Conservation (phyloP, 148 eudicot species). For the Amaranthus cruentus region DNA sequence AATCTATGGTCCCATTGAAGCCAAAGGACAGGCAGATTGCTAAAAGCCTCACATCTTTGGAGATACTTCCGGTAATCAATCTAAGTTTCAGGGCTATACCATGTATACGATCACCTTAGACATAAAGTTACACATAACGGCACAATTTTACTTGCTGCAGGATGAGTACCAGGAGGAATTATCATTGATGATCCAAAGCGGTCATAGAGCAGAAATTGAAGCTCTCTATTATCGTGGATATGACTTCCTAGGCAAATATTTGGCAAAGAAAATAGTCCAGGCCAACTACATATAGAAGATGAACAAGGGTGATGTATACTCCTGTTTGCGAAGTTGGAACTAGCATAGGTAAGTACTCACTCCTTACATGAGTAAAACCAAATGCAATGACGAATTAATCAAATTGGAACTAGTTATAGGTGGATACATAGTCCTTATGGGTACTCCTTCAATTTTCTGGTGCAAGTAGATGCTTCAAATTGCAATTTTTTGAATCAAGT, state of each 20-base stretch:
- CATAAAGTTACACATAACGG: background rate
- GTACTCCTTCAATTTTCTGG: no score
- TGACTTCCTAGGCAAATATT: conserved; percentile 61
- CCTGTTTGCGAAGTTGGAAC: no score
- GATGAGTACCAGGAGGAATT: conserved; percentile 84
- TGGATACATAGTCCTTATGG: no score
- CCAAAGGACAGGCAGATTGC: conserved; percentile 79
- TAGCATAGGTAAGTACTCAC: no score
- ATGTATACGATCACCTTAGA: background rate
- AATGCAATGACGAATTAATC: no score
- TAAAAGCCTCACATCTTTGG: conserved; percentile 68
- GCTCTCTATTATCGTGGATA: conserved; percentile 87
- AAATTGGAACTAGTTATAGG: no score
- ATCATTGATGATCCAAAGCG: conserved; percentile 64
- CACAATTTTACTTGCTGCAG: conserved; percentile 28
- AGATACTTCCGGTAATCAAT: conserved; percentile 55
- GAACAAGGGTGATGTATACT: background rate
- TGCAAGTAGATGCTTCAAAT: no score
- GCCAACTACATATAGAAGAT: conserved; percentile 52
- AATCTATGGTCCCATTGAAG: conserved; percentile 60
- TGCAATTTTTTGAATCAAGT: no score
- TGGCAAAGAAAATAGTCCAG: conserved; percentile 86
- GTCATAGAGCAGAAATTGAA: conserved; percentile 84
- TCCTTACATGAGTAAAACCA: no score
- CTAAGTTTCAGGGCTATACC: background rate